phyloP scores from a whole-genome alignment of 371 early-diverging fungal species.

The Parasitella parasitica region DNA sequence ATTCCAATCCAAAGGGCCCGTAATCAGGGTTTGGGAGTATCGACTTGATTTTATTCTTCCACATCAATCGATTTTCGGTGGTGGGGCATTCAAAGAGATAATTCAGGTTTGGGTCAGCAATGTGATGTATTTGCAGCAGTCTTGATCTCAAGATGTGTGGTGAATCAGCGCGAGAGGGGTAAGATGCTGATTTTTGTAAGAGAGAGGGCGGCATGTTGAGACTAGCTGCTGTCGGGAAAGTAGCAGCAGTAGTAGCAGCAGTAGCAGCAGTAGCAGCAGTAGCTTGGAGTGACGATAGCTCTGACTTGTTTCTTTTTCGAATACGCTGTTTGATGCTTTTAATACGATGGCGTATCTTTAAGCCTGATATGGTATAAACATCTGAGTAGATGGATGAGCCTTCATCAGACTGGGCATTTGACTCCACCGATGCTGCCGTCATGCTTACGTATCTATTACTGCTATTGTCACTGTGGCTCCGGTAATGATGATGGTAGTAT shows the following conservation, averaged over 20 bases:
- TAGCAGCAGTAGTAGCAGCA: not conserved
- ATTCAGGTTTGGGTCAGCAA: conserved; percentile 10
- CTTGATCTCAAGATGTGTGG: conserved; percentile 7
- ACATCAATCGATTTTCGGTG: not conserved
- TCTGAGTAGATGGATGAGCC: not conserved
- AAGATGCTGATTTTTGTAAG: not conserved
- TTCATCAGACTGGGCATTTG: not conserved
- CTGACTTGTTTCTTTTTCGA: not conserved
- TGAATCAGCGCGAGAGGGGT: not conserved
- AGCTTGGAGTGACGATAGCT: not conserved
- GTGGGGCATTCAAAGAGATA: conserved; percentile 15
- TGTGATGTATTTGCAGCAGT: conserved; percentile 2
- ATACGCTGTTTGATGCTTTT: conserved; percentile 14
- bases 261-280: not conserved
- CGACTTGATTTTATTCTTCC: conserved; percentile 14
- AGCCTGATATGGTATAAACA: conserved; percentile 8
- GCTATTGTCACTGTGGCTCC: not conserved
- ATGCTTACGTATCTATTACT: not conserved
- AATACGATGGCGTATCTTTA: conserved; percentile 13
- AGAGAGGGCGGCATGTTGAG: not conserved
- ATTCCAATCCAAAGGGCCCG: conserved; percentile 5
- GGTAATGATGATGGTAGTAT: not conserved
- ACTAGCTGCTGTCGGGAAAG: not conserved
- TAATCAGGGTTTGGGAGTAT: not conserved
- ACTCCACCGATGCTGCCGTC: not conserved